Base-by-base conservation (phyloP, 805 yeast species). In the Candida verbasci region DNA sequence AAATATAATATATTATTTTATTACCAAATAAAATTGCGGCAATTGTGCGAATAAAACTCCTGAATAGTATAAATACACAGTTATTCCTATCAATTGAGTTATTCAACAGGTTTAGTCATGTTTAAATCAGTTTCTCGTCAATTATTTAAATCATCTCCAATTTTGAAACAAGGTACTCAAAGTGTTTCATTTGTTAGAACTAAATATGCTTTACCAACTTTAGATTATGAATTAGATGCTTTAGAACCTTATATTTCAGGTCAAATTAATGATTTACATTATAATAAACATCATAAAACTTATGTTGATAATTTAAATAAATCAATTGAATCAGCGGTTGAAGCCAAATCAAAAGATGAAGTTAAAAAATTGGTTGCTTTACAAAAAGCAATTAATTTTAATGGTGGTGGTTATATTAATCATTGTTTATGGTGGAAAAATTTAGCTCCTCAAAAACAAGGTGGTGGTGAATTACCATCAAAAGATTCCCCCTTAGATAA, bases 401-500 rank as follows among this genome's bases (percentile, higher is more conserved):
- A 70, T 40, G 77, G 72, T 35, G 76, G 76, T 36, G 76, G 76
- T 16, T 70, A 70, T 57, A 61, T 68, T 42, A 71, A 71, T 59
- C 77, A 71, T 44, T 60, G 68, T 35, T 56, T 70, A 42, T 71
- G 71, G 56, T 71, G 74, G 74, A 67, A 69, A 45, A 68, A 62
- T 47, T 61, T 71, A 52, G 64, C 74, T 7, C 76, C 77, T 14
- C 56, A 47, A 39, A 57, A 55, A 39, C 55, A 56, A 39, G 69
- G 69, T 31, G 77, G 77, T 15, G 97, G 96, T 55, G 70, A 71
- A 52, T 60, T 68, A 26, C 80, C 86, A 35, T 24, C 48, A 11
- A 40, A 72, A 29, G 72, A 75, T 29, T 50, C 63, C 3, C 65
- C 58, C 18, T 53, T 71, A 32, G 71, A 65, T 40, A 51, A 53